Evolutionary conservation across 2,329 filamentous ascomycete species (phyloP).

Genomic region (Coniochaeta sp.): DNA sequence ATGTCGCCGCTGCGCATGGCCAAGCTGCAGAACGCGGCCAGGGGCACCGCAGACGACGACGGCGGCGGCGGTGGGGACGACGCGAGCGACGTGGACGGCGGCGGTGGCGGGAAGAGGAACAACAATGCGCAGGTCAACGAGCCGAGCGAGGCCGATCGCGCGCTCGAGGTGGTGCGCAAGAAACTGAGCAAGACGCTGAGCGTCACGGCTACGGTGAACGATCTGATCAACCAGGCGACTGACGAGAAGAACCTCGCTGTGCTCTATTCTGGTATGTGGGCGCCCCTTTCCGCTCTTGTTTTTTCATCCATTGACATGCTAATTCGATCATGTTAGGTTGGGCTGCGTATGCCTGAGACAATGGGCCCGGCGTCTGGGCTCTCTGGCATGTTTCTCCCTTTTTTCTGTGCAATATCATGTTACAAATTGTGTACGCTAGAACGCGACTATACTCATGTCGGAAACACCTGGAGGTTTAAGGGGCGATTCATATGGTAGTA

Average conservation of each 20-base stretch:
- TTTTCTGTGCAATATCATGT: not conserved
- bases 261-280: constrained; percentile 65
- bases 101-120: constrained; percentile 28
- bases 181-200: constrained; percentile 92
- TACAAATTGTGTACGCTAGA: not conserved
- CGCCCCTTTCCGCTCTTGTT: not conserved
- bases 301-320: too few relatives aligned
- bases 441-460: too few relatives aligned
- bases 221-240: constrained; percentile 90
- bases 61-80: constrained; percentile 16
- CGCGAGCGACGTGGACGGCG: constrained; percentile 22
- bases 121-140: constrained; percentile 40
- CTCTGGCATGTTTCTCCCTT: not conserved
- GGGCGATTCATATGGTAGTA: not conserved
- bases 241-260: constrained; percentile 90
- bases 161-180: constrained; percentile 88
- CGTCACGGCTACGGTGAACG: constrained; percentile 91
- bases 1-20: constrained; percentile 64
- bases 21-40: constrained; percentile 55
- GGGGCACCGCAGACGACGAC: constrained; percentile 38
- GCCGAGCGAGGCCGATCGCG: constrained; percentile 75
- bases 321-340: constrained; percentile 25
- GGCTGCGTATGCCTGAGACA: constrained; percentile 35
- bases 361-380: not conserved
- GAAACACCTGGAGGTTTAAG: not conserved